Percentiles rank a stretch among this genome's conserved stretches.
Evolutionary conservation across 345 rosid genomes (phyloP).

Genomic region (Durio zibethinus): DNA sequence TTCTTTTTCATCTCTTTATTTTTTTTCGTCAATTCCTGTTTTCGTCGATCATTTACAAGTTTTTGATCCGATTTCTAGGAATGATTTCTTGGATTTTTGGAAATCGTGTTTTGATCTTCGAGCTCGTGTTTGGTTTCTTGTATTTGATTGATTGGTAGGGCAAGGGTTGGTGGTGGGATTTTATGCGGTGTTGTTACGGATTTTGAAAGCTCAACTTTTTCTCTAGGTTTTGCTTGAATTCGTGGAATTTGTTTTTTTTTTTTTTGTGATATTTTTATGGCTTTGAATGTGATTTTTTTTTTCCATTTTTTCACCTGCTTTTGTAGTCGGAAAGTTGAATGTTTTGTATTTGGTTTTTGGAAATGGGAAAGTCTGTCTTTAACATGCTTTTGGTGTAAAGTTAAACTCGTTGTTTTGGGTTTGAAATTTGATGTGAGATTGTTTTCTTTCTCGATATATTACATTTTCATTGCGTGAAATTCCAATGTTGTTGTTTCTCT

Average conservation of each 20-base stretch:
- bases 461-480: neutral
- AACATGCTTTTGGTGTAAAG: neutral
- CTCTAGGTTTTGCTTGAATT: neutral
- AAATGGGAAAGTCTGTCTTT: neutral
- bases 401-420: slow-evolving; percentile 1
- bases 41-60: neutral
- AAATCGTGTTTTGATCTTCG: neutral
- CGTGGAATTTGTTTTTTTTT: slow-evolving; percentile 9
- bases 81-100: neutral
- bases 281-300: neutral
- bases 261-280: slow-evolving; percentile 11
- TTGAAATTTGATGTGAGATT: neutral
- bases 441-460: neutral
- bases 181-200: neutral
- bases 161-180: slow-evolving; percentile 23
- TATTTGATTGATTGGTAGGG: slow-evolving; percentile 3
- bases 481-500: neutral
- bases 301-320: neutral
- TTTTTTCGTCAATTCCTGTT: neutral
- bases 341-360: neutral
- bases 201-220: neutral
- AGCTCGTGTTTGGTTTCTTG: neutral
- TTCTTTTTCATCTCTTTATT: neutral
- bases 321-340: neutral
- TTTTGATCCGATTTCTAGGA: slow-evolving; percentile 9